Evolutionary conservation across 2,329 filamentous ascomycete genomes (phyloP).

Genomic region (Ambrosiella xylebori): DNA sequence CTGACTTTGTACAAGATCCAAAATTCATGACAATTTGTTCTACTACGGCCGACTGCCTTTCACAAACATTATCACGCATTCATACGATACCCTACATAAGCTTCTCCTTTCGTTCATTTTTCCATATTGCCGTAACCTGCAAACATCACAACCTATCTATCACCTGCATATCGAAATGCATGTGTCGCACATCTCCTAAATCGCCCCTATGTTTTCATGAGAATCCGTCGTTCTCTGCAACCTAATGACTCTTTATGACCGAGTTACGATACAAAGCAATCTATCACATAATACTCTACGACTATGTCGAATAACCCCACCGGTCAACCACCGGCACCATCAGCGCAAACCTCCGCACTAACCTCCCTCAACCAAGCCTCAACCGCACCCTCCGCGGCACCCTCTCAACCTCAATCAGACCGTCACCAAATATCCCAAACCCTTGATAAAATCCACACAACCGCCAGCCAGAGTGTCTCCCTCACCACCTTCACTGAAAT

Average conservation of each 20-base stretch:
- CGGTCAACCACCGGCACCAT: neutral
- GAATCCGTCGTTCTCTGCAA: too few relatives aligned
- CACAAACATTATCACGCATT: too few relatives aligned
- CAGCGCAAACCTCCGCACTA: neutral
- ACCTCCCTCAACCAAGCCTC: conserved; percentile 19
- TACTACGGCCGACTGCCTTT: too few relatives aligned
- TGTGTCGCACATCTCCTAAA: neutral
- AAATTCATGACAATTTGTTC: too few relatives aligned
- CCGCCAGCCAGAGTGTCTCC: conserved; percentile 67
- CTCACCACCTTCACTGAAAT: conserved; percentile 93
- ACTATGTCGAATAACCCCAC: neutral
- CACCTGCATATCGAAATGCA: neutral
- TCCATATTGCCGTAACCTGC: too few relatives aligned
- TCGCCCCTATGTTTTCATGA: too few relatives aligned
- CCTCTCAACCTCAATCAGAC: conserved; percentile 30
- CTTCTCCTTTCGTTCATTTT: too few relatives aligned
- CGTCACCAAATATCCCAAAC: conserved; percentile 59
- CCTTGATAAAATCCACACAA: conserved; percentile 74
- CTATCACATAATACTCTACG: neutral
- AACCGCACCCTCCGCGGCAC: conserved; percentile 24
- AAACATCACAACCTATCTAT: too few relatives aligned
- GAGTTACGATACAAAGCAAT: neutral
- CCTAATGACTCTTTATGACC: neutral
- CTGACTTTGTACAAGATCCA: too few relatives aligned
- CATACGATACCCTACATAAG: too few relatives aligned